Conservation (phyloP, 768 basidiomycete genomes). For the Pulveroboletus sp. region DNA sequence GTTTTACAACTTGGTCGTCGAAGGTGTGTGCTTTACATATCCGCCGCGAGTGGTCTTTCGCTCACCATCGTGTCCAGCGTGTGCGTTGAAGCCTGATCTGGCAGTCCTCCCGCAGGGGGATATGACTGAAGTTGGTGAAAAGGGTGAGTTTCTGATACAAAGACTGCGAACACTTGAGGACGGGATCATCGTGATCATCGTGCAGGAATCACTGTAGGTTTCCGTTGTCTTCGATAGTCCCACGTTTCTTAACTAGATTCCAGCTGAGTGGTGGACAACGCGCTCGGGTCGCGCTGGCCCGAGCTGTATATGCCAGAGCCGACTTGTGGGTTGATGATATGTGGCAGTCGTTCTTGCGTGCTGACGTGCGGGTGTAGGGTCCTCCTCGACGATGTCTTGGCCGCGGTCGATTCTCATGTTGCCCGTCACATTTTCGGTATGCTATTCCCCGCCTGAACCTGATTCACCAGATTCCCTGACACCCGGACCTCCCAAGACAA, state of each 20-base stretch:
- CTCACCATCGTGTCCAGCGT: constrained; percentile 43
- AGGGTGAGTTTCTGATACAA: constrained; percentile 41
- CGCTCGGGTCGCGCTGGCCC: constrained; percentile 77
- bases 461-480: background rate
- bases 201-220: constrained; percentile 53
- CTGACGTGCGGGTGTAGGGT: constrained; percentile 36
- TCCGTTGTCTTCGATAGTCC: background rate
- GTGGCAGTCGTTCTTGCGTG: background rate
- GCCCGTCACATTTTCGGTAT: constrained; percentile 80
- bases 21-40: constrained; percentile 42
- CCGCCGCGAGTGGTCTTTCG: background rate
- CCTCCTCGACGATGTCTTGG: constrained; percentile 86
- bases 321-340: constrained; percentile 55
- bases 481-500: constrained; percentile 45
- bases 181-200: background rate
- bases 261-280: constrained; percentile 82
- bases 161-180: background rate
- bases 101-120: constrained; percentile 78
- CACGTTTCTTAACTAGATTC: constrained; percentile 11
- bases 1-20: constrained; percentile 78
- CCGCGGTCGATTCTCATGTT: constrained; percentile 83
- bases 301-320: constrained; percentile 88
- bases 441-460: background rate
- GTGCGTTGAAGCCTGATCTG: constrained; percentile 80
- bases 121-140: constrained; percentile 80